phyloP scores from a whole-genome alignment of 164 flowering plant species.

The Berberis vulgaris region DNA sequence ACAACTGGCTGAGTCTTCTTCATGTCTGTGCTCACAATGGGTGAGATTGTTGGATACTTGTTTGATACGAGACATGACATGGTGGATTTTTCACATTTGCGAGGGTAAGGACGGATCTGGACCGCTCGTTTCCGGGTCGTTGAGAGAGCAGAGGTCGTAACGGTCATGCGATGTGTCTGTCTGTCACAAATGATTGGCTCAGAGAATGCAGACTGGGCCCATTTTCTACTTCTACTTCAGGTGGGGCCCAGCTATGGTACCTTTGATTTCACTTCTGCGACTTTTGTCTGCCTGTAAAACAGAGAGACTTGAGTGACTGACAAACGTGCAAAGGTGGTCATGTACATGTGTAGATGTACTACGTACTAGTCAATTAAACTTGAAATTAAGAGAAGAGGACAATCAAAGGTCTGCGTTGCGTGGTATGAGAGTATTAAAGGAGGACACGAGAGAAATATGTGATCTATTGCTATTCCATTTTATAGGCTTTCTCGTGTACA shows the following conservation, averaged over 20 bases:
- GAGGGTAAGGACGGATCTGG: slow-evolving; percentile 42
- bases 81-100: slow-evolving; percentile 32
- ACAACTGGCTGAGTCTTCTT: slow-evolving; percentile 22
- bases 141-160: slow-evolving; percentile 42
- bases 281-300: background rate
- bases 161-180: slow-evolving; percentile 11
- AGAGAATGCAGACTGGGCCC: background rate
- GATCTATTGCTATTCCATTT: too few relatives aligned
- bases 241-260: background rate
- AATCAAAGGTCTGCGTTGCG: too few relatives aligned
- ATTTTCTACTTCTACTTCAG: background rate
- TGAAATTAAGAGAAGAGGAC: too few relatives aligned
- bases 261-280: background rate
- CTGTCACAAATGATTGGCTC: slow-evolving; percentile 24
- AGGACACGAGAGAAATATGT: too few relatives aligned
- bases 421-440: too few relatives aligned
- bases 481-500: too few relatives aligned
- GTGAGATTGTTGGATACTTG: slow-evolving; percentile 22
- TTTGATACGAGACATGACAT: slow-evolving; percentile 25
- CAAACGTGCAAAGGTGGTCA: background rate
- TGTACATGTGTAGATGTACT: too few relatives aligned
- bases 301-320: background rate
- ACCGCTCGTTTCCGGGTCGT: slow-evolving; percentile 14
- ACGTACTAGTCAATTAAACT: too few relatives aligned
- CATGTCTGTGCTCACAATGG: slow-evolving; percentile 24